Conservation (phyloP, 2,329 filamentous ascomycete genomes). For the Phyllachora maydis region DNA sequence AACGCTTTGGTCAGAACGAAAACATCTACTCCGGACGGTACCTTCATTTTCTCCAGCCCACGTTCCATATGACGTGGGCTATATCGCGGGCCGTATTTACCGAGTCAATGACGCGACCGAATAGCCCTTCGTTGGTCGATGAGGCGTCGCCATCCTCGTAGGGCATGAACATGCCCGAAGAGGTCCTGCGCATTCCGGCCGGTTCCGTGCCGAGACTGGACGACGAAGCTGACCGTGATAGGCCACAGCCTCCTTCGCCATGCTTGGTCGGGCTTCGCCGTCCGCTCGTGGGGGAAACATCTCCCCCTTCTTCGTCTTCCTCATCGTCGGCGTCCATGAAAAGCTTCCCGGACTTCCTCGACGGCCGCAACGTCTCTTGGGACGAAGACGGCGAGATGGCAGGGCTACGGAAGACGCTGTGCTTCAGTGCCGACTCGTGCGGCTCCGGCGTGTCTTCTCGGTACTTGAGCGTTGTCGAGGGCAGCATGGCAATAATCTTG, state of each 20-base stretch:
- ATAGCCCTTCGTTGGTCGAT: conserved; percentile 38
- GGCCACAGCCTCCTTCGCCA: conserved; percentile 9
- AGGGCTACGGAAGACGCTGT: conserved; percentile 27
- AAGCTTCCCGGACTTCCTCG: conserved; percentile 43
- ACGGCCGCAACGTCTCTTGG: conserved; percentile 60
- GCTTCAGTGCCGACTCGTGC: conserved; percentile 39
- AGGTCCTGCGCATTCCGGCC: conserved; percentile 51
- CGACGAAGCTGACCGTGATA: conserved; percentile 27
- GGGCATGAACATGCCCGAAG: conserved; percentile 84
- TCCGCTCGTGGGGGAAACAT: conserved; percentile 2
- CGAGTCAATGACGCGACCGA: conserved; percentile 67
- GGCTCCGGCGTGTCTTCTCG: conserved; percentile 55
- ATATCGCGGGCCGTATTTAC: conserved; percentile 54
- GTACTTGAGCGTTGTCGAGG: conserved; percentile 74
- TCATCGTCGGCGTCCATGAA: conserved; percentile 41
- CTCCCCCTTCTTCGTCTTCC: conserved; percentile 21
- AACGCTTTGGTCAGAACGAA: conserved; percentile 10
- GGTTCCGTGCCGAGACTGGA: conserved; percentile 27
- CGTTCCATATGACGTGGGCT: conserved; percentile 52
- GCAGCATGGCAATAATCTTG: conserved; percentile 75
- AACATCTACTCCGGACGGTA: too few relatives aligned
- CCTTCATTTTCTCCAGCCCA: conserved; percentile 36
- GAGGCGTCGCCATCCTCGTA: conserved; percentile 52
- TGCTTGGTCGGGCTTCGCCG: conserved; percentile 5
- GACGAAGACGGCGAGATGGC: conserved; percentile 54